Base-by-base conservation (phyloP, 768 basidiomycete species). In the Tricholomella constricta region DNA sequence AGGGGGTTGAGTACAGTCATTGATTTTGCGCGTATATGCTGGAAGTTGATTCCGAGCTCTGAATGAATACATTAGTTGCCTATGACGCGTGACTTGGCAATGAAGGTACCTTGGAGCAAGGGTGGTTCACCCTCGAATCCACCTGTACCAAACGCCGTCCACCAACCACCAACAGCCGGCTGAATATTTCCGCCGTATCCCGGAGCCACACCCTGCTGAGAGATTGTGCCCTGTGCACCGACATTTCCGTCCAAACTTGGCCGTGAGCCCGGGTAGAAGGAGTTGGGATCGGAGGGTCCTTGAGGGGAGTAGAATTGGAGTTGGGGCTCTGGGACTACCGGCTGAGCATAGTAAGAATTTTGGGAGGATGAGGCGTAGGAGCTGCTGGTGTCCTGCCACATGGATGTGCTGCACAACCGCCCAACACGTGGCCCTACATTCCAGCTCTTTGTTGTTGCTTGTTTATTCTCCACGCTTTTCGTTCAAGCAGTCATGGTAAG, bases 31-130 rank as follows among this genome's bases (percentile, higher is more conserved):
- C 89, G 83, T 71, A 99, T 98, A 68, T 99, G 97, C 31, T 86
- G 84, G 61, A 98, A 97, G 74, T 99, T 98, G 68, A 99, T 95
- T 35, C 97, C 97, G 31, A 99, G 85, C 68, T 98, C 97, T 98
- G 63, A 12, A 47, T 97, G 62, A 12, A 48, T 38, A 8, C 9
- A 49, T 55, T 19, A 26, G 31, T 51, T 19, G 52, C 31, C 37
- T 20, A 48, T 50, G 23, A 31, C 26, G 29, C 10, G 37, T 31
- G 40, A 27, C 27, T 23, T 44, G 26, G 12, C 29, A 49, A 34
- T 29, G 20, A 31, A 71, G 78, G 62, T 59, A 93, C 96, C 96
- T 84, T 99, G 86, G 47, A 99, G 81, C 64, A 99, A 72, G 31
- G 96, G 94, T 44, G 94, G 91, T 65, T 99, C 97, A 26, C 95